Percentiles rank a stretch among this genome's conserved stretches.
These are phyloP conservation scores for Lactarius deliciosus DNA, from an alignment of 768 basidiomycete genomes.

Conservation along the genomic window DNA sequence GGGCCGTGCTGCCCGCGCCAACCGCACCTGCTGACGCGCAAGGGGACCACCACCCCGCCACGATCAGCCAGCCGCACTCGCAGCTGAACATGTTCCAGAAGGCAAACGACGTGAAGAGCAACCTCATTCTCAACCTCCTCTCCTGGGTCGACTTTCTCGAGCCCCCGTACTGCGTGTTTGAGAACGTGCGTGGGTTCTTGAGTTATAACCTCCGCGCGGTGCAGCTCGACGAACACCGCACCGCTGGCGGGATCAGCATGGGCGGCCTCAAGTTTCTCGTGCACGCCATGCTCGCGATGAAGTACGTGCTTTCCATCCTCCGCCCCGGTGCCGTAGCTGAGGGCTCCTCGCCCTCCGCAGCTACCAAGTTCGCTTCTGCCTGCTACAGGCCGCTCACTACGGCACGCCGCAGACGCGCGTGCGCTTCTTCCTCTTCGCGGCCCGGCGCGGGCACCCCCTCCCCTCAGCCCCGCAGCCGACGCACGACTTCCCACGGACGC, in stretches of 20 bases:
- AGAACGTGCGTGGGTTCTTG: slow-evolving; percentile 50
- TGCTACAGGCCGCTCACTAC: slow-evolving; percentile 50
- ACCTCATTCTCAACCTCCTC: slow-evolving; percentile 59
- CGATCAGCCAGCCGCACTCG: slow-evolving; percentile 71
- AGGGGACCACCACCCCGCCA: neutral
- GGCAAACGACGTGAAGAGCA: slow-evolving; percentile 66
- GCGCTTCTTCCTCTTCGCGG: slow-evolving; percentile 50
- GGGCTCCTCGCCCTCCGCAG: slow-evolving; percentile 31
- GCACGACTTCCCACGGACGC: slow-evolving; percentile 41
- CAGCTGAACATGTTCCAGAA: slow-evolving; percentile 67
- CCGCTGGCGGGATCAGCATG: slow-evolving; percentile 65
- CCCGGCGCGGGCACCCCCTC: slow-evolving; percentile 39
- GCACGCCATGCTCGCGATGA: slow-evolving; percentile 61
- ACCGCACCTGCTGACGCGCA: neutral
- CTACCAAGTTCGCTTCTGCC: slow-evolving; percentile 45
- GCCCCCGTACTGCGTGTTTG: slow-evolving; percentile 48
- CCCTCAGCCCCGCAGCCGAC: slow-evolving; percentile 46
- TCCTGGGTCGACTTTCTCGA: slow-evolving; percentile 45
- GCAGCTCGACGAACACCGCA: slow-evolving; percentile 42
- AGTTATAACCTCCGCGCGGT: slow-evolving; percentile 40
- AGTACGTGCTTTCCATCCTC: slow-evolving; percentile 40
- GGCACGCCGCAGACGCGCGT: slow-evolving; percentile 48
- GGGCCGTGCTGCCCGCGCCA: neutral
- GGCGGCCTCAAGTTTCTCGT: slow-evolving; percentile 72
- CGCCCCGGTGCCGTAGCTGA: neutral